These are phyloP conservation scores for Medicago arabica DNA, from an alignment of 306 rosid genomes.

Conservation along the genomic window DNA sequence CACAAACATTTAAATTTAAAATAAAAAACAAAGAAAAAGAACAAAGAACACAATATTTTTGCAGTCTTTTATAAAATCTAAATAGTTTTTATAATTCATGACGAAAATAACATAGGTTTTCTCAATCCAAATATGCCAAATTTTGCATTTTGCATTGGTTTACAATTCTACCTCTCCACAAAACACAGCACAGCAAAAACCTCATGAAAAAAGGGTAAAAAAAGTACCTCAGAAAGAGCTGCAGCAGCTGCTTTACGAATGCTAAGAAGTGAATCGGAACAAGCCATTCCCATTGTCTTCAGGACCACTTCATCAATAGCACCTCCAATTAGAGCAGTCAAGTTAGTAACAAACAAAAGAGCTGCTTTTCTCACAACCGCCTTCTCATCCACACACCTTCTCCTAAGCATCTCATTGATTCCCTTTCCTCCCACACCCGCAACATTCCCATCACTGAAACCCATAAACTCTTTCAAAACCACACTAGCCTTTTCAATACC, in stretches of 20 bases:
- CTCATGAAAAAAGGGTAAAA: not conserved
- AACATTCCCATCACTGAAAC: conserved; percentile 50
- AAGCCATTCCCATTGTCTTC: conserved; percentile 79
- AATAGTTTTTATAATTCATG: not conserved
- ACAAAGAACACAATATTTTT: not conserved
- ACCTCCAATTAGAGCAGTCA: conserved; percentile 69
- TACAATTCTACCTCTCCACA: not conserved
- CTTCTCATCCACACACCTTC: conserved; percentile 90
- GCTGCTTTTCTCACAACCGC: conserved; percentile 93
- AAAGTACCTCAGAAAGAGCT: conserved; percentile 80
- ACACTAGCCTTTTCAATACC: conserved; percentile 45
- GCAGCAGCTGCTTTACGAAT: conserved; percentile 80
- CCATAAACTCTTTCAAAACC: conserved; percentile 67
- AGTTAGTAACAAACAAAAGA: conserved; percentile 70
- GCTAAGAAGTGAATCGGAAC: conserved; percentile 94
- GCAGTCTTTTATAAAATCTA: not conserved
- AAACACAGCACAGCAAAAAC: not conserved
- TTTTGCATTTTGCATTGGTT: not conserved
- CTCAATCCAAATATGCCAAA: not conserved
- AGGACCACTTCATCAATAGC: conserved; percentile 79
- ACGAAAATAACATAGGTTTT: not conserved
- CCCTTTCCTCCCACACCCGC: conserved; percentile 35
- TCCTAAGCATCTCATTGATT: conserved; percentile 62
- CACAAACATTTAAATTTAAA: not conserved
- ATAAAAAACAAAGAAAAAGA: not conserved